Percentiles rank a stretch among this genome's conserved stretches.
phyloP scores from a whole-genome alignment of 805 yeast genomes.

The Ogataea allantospora region DNA sequence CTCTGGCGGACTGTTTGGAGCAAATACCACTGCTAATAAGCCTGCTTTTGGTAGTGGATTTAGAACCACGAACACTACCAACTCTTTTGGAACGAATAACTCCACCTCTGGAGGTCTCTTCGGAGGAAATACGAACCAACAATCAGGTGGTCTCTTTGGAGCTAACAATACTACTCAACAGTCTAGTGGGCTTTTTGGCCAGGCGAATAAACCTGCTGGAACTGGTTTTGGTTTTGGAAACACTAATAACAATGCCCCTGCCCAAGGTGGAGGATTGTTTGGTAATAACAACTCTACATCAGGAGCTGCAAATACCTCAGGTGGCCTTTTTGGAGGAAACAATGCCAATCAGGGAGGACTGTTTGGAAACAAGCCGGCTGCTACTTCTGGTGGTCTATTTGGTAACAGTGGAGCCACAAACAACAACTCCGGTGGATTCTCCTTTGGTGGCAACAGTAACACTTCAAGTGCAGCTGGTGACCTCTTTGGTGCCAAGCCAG shows the following conservation, averaged over 20 bases:
- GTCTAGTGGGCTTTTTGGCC: conserved; percentile 39
- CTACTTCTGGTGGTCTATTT: conserved; percentile 15
- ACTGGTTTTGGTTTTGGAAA: conserved; percentile 17
- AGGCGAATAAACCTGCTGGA: conserved; percentile 19
- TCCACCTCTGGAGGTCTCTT: conserved; percentile 18
- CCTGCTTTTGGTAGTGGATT: conserved; percentile 5
- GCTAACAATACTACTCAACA: conserved; percentile 14
- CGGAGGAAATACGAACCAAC: conserved; percentile 18
- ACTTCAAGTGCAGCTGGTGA: conserved; percentile 6
- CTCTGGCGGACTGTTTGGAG: conserved; percentile 16
- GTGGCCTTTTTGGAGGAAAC: conserved; percentile 37
- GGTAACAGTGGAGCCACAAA: conserved; percentile 18
- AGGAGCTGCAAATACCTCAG: conserved; percentile 20
- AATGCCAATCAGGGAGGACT: conserved; percentile 33
- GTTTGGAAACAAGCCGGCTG: conserved; percentile 36
- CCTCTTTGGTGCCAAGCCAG: conserved; percentile 19
- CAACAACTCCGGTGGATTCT: conserved; percentile 2
- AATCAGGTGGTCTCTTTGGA: conserved; percentile 36
- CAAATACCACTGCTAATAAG: conserved; percentile 10
- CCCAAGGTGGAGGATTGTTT: conserved; percentile 39
- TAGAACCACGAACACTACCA: conserved; percentile 8
- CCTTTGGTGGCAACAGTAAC: conserved; percentile 15
- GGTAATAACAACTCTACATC: conserved; percentile 29
- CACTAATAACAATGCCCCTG: conserved; percentile 20
- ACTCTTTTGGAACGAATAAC: conserved; percentile 1